Conservation (phyloP, 345 rosid genomes). For the Rhodomyrtus tomentosa region DNA sequence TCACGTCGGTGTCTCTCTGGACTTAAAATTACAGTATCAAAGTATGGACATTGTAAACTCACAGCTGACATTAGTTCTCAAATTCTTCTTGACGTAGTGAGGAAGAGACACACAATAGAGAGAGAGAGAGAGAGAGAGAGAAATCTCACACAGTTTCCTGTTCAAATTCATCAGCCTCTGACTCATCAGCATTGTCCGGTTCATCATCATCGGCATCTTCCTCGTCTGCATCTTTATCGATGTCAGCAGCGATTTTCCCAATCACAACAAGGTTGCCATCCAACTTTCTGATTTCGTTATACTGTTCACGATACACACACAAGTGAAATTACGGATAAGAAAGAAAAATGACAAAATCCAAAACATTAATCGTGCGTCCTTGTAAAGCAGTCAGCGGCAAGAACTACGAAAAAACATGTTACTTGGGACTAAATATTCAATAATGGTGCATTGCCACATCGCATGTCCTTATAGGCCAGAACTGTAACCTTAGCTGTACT, state of each 20-base stretch:
- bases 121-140: no score
- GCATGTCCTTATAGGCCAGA: background rate
- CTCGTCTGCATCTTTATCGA: conserved; percentile 76
- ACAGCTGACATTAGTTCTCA: background rate
- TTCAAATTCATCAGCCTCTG: conserved; percentile 92
- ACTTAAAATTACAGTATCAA: background rate
- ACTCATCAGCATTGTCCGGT: conserved; percentile 85
- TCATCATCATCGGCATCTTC: conserved; percentile 81
- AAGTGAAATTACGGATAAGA: background rate
- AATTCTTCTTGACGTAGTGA: background rate
- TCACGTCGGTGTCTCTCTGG: background rate
- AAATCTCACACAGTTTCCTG: conserved; percentile 68
- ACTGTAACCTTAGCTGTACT: background rate
- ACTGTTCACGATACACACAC: conserved; percentile 21
- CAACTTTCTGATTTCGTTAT: conserved; percentile 61
- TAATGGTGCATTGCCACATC: background rate
- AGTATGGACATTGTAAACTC: background rate
- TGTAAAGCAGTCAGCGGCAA: background rate
- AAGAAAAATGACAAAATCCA: background rate
- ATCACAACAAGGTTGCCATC: conserved; percentile 50
- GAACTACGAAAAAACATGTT: background rate
- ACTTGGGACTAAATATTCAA: background rate
- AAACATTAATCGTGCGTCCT: background rate
- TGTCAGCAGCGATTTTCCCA: conserved; percentile 52
- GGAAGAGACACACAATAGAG: background rate